Evolutionary conservation across 2,329 filamentous ascomycete species (phyloP), one percentile per base, ranked within the genome.

Genomic region (Aspergillus japonicus): DNA sequence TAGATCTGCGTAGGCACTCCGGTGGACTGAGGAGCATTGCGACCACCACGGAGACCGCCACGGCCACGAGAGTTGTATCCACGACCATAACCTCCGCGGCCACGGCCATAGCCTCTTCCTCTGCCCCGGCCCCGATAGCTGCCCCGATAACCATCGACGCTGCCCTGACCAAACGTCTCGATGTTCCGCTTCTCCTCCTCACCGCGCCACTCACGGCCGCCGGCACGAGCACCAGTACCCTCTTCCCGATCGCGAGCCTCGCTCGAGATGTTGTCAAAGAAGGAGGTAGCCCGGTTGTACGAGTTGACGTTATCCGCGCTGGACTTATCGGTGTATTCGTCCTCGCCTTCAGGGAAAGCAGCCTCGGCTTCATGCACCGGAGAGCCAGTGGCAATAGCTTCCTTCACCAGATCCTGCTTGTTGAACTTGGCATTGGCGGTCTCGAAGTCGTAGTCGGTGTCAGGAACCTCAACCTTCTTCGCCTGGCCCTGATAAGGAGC

Each of bases 251-350:
- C 95, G 75, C 90, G 96, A 63, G 91, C 85, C 74, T 99, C 95
- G 66, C 91, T 96, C 0, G 92, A 96, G 65, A 99, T 97, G 76
- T 99, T 97, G 78, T 99, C 95, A 72, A 99, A 99, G 82, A 99
- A 99, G 1, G 92, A 96, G 3, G 81, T 87, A 5, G 88, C 84
- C 78, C 92, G 96, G 81, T 97, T 94, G 79, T 99, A 99, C 0
- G 86, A 84, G 31, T 77, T 73, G 39, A 81, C 78, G 8, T 75
- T 70, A 12, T 65, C 59, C 59, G 66, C 68, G 23, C 70, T 75
- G 14, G 71, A 8, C 39, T 44, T 62, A 14, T 74, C 73, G 24
- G 82, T 75, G 0, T 74, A 64, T 8, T 68, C 67, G 11, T 73
- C 59, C 7, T 77, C 60, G 6, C 76, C 78, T 33, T 79, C 79